phyloP scores from a whole-genome alignment of 805 yeast genomes.

The Metschnikowia borealis region DNA sequence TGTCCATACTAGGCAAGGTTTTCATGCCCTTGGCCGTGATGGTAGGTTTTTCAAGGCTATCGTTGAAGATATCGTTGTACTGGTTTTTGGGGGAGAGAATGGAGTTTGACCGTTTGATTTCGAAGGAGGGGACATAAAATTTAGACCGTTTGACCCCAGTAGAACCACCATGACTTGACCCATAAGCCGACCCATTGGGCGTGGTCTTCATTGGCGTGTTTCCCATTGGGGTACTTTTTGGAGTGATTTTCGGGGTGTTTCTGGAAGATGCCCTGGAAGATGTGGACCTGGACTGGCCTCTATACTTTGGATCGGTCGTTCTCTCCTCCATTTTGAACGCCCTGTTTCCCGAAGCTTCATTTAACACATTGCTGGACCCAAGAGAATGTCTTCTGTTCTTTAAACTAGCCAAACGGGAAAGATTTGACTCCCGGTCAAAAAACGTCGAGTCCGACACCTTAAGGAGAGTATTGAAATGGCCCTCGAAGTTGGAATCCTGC shows the following conservation, averaged over 20 bases:
- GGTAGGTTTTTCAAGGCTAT: slow-evolving; percentile 28
- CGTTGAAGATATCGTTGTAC: slow-evolving; percentile 39
- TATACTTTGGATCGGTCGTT: too few relatives aligned
- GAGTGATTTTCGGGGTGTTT: too few relatives aligned
- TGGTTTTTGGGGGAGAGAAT: slow-evolving; percentile 32
- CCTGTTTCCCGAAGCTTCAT: background rate
- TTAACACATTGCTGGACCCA: slow-evolving; percentile 1
- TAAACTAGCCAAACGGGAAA: slow-evolving; percentile 3
- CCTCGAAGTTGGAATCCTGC: slow-evolving; percentile 46
- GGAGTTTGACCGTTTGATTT: slow-evolving; percentile 36
- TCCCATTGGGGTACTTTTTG: too few relatives aligned
- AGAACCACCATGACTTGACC: too few relatives aligned
- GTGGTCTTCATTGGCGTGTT: too few relatives aligned
- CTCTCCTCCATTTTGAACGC: too few relatives aligned
- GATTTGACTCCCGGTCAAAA: background rate
- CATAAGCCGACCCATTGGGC: too few relatives aligned
- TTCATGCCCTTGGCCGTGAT: slow-evolving; percentile 45
- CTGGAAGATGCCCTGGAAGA: too few relatives aligned
- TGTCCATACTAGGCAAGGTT: slow-evolving; percentile 47
- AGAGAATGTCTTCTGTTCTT: slow-evolving; percentile 2
- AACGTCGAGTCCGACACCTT: slow-evolving; percentile 5
- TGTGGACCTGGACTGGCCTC: too few relatives aligned
- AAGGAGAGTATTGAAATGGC: slow-evolving; percentile 37
- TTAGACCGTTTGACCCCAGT: slow-evolving; percentile 19
- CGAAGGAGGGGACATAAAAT: slow-evolving; percentile 41